Conservation (phyloP, 805 yeast genomes). For the Sugiyamaella smithiae region DNA sequence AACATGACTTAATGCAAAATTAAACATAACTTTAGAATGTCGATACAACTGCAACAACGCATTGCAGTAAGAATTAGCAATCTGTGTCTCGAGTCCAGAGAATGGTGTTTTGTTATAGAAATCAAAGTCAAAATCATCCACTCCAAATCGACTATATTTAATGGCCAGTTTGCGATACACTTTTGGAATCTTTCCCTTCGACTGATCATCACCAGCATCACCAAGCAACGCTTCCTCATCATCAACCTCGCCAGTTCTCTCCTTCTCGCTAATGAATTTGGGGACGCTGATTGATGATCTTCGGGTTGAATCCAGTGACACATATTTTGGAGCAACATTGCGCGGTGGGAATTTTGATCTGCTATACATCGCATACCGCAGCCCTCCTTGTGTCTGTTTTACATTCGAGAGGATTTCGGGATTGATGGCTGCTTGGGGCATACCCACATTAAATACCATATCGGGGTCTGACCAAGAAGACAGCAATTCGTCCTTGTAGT, state of each 20-base stretch:
- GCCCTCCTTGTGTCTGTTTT: constrained; percentile 37
- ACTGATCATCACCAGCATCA: constrained; percentile 12
- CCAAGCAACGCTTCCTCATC: constrained; percentile 27
- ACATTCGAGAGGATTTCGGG: constrained; percentile 43
- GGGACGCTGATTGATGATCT: constrained; percentile 36
- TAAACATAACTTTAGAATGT: constrained; percentile 70
- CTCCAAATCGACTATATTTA: constrained; percentile 84
- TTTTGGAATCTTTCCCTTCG: constrained; percentile 55
- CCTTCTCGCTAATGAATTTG: constrained; percentile 61
- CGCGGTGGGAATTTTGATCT: constrained; percentile 55
- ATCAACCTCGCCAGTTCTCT: constrained; percentile 30
- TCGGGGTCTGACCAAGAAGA: constrained; percentile 68
- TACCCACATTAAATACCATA: constrained; percentile 55
- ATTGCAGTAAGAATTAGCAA: constrained; percentile 75
- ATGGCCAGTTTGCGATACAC: constrained; percentile 74
- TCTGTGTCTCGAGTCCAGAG: constrained; percentile 88
- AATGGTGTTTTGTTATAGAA: constrained; percentile 70
- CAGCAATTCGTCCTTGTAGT: constrained; percentile 68
- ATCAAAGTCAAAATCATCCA: constrained; percentile 88
- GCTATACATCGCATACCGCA: constrained; percentile 49
- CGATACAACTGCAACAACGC: constrained; percentile 76
- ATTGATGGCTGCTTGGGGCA: constrained; percentile 54
- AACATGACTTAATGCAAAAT: constrained; percentile 55
- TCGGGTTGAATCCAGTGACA: constrained; percentile 25
- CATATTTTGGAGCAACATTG: constrained; percentile 39